These are phyloP conservation scores for Xanthoceras sorbifolium DNA, from an alignment of 345 rosid genomes.

Conservation along the genomic window DNA sequence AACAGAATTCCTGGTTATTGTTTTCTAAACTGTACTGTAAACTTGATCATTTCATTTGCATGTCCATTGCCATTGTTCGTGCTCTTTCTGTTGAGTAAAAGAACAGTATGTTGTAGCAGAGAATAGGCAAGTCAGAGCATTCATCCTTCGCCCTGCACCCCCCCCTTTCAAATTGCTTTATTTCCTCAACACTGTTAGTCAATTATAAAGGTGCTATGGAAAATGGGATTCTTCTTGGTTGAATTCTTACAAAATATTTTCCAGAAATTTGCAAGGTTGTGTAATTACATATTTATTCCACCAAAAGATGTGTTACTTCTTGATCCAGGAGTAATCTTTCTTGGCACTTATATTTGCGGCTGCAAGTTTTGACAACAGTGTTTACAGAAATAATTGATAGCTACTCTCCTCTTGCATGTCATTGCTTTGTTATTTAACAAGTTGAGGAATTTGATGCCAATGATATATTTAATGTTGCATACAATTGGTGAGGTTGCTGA, in stretches of 20 bases:
- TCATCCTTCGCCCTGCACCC: neutral
- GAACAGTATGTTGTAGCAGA: conserved; percentile 9
- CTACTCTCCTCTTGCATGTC: neutral
- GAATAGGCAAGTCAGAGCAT: neutral
- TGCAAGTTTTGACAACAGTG: neutral
- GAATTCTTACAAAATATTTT: neutral
- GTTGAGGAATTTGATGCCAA: neutral
- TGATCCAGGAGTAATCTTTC: neutral
- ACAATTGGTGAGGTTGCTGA: neutral
- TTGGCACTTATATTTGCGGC: neutral
- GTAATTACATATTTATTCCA: neutral
- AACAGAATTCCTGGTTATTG: neutral
- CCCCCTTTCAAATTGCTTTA: neutral
- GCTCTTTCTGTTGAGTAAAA: conserved; percentile 4
- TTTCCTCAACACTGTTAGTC: neutral
- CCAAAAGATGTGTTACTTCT: neutral
- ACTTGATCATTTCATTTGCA: neutral
- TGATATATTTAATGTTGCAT: neutral
- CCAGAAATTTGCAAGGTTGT: neutral
- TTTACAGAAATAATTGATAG: neutral
- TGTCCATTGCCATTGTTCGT: neutral
- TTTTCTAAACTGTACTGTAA: neutral
- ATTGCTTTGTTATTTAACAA: neutral
- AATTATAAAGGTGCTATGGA: neutral
- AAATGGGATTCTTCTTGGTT: neutral